Base-by-base conservation (phyloP, 2,329 filamentous ascomycete genomes). In the Epichloe typhina region DNA sequence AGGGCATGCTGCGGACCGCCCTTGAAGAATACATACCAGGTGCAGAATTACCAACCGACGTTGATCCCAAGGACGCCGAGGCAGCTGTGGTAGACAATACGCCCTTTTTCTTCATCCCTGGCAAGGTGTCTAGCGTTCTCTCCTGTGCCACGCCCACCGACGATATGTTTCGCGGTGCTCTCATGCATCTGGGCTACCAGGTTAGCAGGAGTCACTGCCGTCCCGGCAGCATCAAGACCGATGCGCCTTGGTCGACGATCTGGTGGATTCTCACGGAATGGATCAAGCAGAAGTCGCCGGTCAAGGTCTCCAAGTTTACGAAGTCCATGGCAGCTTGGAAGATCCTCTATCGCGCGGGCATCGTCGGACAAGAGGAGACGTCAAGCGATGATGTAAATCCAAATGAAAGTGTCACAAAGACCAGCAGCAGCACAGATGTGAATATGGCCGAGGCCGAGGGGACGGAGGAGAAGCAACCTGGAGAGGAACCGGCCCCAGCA, bases 241-340 rank as follows among this genome's bases (percentile, higher is more conserved):
- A 97, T 66, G 93, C 93, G 13, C 87, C 90, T 0, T 98, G 89
- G 89, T 74, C 74, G 4, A 82, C 88, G 0, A 78, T 98, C 46
- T 97, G 93, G 90, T 86, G 94, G 63, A 73, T 97, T 31, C 93
- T 97, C 80, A 78, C 87, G 26, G 89, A 95, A 67, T 98, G 89
- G 88, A 80, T 86, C 13, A 79, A 84, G 23, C 88, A 95, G 63
- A 86, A 84, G 60, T 75, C 79, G 0, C 89, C 90, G 0, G 74
- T 95, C 52, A 94, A 86, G 62, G 79, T 83, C 37, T 79, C 78
- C 1, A 80, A 80, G 19, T 73, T 95, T 50, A 84, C 80, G 59
- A 74, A 81, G 40, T 77, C 76, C n/a, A 86, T 77, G 48, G 72
- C 88, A 1, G 88, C 86, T 1, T 86, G 80, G 62, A 79, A 72